These are phyloP conservation scores for Paraconiothyrium sp. DNA, from an alignment of 2,329 filamentous ascomycete species.

Conservation along the genomic window DNA sequence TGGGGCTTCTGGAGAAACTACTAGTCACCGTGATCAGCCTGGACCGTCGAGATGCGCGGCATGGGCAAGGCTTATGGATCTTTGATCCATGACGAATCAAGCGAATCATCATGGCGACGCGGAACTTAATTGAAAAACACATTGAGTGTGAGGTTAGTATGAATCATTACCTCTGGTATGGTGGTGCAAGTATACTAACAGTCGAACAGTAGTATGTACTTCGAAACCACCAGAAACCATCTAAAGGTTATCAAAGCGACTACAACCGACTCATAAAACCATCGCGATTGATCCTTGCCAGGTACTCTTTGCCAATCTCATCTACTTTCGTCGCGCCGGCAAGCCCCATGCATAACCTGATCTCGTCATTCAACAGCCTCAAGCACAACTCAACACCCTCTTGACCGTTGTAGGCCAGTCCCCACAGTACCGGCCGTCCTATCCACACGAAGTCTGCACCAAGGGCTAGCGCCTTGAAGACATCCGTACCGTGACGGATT, in stretches of 20 bases:
- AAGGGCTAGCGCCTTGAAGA: conserved; percentile 91
- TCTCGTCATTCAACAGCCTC: conserved; percentile 6
- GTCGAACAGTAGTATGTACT: background rate
- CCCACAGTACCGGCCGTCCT: conserved; percentile 68
- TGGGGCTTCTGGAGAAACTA: no score
- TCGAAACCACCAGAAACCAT: background rate
- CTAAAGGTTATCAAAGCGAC: background rate
- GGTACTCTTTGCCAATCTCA: conserved; percentile 8
- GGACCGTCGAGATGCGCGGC: no score
- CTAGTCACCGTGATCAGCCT: no score
- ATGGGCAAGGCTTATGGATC: no score
- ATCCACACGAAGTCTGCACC: conserved; percentile 86
- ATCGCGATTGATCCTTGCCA: conserved; percentile 4
- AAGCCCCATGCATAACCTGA: conserved; percentile 8
- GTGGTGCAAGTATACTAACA: background rate
- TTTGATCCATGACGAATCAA: no score
- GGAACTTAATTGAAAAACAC: no score
- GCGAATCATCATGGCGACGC: no score
- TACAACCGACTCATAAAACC: conserved; percentile 3
- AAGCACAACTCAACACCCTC: conserved; percentile 4
- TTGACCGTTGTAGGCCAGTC: conserved; percentile 58
- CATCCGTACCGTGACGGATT: conserved; percentile 86
- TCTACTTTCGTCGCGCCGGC: conserved; percentile 3
- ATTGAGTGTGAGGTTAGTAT: background rate
- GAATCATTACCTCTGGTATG: background rate